phyloP scores from a whole-genome alignment of 2,329 filamentous ascomycete species.

The Penicillium oxalicum region DNA sequence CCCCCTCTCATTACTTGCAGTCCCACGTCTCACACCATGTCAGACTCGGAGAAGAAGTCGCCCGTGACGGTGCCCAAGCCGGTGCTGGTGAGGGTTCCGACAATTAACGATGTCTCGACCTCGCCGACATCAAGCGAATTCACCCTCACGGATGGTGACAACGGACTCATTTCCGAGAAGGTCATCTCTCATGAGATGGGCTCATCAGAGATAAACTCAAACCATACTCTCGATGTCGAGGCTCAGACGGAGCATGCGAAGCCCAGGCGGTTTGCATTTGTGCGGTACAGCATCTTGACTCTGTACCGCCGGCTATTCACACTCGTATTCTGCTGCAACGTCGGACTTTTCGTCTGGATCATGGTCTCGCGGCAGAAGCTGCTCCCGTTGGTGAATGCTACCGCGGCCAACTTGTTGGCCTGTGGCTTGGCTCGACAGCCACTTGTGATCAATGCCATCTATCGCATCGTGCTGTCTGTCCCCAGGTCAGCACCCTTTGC shows the following conservation, averaged over 20 bases:
- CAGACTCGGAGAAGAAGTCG: slow-evolving; percentile 17
- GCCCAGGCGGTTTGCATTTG: slow-evolving; percentile 23
- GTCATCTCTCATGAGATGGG: slow-evolving; percentile 8
- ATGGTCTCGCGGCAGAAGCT: slow-evolving; percentile 33
- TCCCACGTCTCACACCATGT: slow-evolving; percentile 11
- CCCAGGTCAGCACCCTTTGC: slow-evolving; percentile 43
- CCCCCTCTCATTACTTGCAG: slow-evolving; percentile 1
- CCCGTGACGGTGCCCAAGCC: slow-evolving; percentile 10
- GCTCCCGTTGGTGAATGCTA: slow-evolving; percentile 38
- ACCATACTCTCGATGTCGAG: slow-evolving; percentile 23
- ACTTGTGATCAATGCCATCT: slow-evolving; percentile 49
- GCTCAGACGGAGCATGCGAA: slow-evolving; percentile 21
- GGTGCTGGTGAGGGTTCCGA: not conserved
- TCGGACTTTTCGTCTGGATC: slow-evolving; percentile 33
- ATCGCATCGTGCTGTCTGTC: slow-evolving; percentile 40
- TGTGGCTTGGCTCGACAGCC: slow-evolving; percentile 49
- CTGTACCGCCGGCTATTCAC: slow-evolving; percentile 42
- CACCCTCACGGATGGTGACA: slow-evolving; percentile 18
- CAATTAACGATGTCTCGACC: slow-evolving; percentile 2
- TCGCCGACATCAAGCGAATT: slow-evolving; percentile 11
- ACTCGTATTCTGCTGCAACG: slow-evolving; percentile 36
- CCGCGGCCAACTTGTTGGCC: slow-evolving; percentile 43
- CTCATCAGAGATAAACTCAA: not conserved
- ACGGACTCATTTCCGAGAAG: slow-evolving; percentile 3
- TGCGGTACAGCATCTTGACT: slow-evolving; percentile 35